phyloP scores from a whole-genome alignment of 2,329 filamentous ascomycete genomes.

The Arthroderma sp. region DNA sequence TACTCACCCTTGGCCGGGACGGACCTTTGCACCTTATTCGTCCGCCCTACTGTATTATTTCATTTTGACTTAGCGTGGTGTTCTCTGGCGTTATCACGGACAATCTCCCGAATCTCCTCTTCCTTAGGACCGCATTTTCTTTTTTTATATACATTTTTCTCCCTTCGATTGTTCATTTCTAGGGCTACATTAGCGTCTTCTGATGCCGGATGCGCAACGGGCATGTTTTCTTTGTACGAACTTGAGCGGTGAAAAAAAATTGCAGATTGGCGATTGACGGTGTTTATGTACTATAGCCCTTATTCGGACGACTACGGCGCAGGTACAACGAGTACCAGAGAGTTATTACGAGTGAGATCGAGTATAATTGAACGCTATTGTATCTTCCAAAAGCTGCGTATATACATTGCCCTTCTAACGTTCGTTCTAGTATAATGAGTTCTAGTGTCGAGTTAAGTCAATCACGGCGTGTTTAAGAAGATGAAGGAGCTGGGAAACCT shows the following conservation, averaged over 20 bases:
- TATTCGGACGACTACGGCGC: background rate
- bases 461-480: background rate
- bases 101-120: slow-evolving; percentile 13
- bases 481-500: slow-evolving; percentile 6
- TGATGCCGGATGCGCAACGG: background rate
- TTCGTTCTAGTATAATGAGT: background rate
- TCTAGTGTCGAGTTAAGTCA: background rate
- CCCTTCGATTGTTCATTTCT: slow-evolving; percentile 3
- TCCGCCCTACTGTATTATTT: background rate
- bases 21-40: background rate
- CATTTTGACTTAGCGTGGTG: slow-evolving; percentile 11
- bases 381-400: background rate
- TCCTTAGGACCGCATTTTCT: background rate
- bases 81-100: slow-evolving; percentile 10
- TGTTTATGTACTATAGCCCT: slow-evolving; percentile 1
- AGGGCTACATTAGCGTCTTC: background rate
- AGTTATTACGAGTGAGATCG: slow-evolving; percentile 1
- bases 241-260: background rate
- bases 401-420: background rate
- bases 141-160: background rate
- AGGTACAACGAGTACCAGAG: background rate
- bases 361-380: background rate
- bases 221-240: background rate
- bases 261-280: background rate
- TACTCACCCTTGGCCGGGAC: background rate